phyloP scores from a whole-genome alignment of 257 asterid genomes.

The Verbascum thapsus region DNA sequence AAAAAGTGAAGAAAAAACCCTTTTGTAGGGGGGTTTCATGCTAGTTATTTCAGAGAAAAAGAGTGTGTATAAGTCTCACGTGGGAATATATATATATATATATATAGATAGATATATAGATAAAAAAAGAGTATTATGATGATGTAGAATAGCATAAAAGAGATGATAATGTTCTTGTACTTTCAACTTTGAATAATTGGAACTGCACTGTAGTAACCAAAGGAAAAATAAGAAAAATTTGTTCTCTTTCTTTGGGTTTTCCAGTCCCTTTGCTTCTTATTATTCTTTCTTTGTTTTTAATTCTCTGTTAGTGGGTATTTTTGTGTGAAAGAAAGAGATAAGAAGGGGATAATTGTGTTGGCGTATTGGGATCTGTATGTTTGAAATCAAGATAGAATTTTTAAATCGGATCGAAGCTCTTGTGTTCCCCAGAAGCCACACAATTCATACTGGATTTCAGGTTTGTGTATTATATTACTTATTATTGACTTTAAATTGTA shows the following conservation, averaged over 20 bases:
- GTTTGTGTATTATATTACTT: slow-evolving; percentile 32
- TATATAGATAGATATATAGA: too few relatives aligned
- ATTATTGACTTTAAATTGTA: slow-evolving; percentile 20
- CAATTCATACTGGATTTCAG: slow-evolving; percentile 48
- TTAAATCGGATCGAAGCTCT: slow-evolving; percentile 47
- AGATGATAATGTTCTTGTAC: slow-evolving; percentile 56
- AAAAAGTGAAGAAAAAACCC: slow-evolving; percentile 28
- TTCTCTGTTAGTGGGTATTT: too few relatives aligned
- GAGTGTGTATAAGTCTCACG: slow-evolving; percentile 63
- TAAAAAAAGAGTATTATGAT: slow-evolving; percentile 43
- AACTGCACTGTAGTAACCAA: slow-evolving; percentile 31
- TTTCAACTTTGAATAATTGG: slow-evolving; percentile 40
- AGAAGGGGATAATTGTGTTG: slow-evolving; percentile 29
- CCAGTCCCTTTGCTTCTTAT: slow-evolving; percentile 21
- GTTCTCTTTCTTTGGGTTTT: slow-evolving; percentile 2
- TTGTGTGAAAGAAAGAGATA: slow-evolving; percentile 14
- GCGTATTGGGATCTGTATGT: slow-evolving; percentile 57
- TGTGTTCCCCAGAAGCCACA: slow-evolving; percentile 48
- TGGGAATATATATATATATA: too few relatives aligned
- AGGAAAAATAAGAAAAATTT: too few relatives aligned
- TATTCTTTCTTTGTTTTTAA: slow-evolving; percentile 11
- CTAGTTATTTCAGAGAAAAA: slow-evolving; percentile 40
- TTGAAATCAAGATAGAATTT: slow-evolving; percentile 38
- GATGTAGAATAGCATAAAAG: slow-evolving; percentile 48
- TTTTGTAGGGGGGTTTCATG: slow-evolving; percentile 42